Percentiles rank a stretch among this genome's conserved stretches.
phyloP scores from a whole-genome alignment of 2,329 filamentous ascomycete genomes.

The Fusarium sp. region DNA sequence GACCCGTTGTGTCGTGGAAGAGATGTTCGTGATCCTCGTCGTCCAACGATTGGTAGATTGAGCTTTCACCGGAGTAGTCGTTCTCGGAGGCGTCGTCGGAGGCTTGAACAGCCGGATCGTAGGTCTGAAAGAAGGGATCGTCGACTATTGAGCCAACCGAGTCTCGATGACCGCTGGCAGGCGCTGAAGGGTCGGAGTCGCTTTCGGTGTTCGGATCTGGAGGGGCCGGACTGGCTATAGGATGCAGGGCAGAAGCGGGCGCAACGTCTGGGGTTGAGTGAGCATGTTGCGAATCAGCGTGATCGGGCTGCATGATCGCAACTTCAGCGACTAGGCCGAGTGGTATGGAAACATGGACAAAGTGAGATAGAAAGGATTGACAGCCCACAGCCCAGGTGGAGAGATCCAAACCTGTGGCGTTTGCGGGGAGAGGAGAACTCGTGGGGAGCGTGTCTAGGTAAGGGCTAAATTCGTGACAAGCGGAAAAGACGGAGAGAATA shows the following conservation, averaged over 20 bases:
- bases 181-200: conserved; percentile 31
- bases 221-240: conserved; percentile 29
- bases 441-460: conserved; percentile 24
- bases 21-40: conserved; percentile 47
- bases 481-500: conserved; percentile 2
- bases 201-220: conserved; percentile 40
- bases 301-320: conserved; percentile 45
- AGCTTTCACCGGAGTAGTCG: conserved; percentile 38
- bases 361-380: conserved; percentile 12
- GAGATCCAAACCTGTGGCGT: conserved; percentile 32
- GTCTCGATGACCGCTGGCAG: conserved; percentile 50
- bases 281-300: conserved; percentile 42
- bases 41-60: conserved; percentile 43
- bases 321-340: conserved; percentile 43
- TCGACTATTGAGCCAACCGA: conserved; percentile 64
- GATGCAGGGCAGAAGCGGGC: conserved; percentile 24
- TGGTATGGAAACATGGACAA: conserved; percentile 40
- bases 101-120: conserved; percentile 48
- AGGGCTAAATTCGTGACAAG: conserved; percentile 14
- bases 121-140: conserved; percentile 63
- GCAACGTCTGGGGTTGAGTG: conserved; percentile 39
- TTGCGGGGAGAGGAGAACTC: conserved; percentile 38
- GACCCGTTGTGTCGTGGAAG: conserved; percentile 39
- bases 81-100: conserved; percentile 40
- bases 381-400: conserved; percentile 30